Conservation (phyloP, 2,329 filamentous ascomycete genomes). For the Fusarium subglutinans region DNA sequence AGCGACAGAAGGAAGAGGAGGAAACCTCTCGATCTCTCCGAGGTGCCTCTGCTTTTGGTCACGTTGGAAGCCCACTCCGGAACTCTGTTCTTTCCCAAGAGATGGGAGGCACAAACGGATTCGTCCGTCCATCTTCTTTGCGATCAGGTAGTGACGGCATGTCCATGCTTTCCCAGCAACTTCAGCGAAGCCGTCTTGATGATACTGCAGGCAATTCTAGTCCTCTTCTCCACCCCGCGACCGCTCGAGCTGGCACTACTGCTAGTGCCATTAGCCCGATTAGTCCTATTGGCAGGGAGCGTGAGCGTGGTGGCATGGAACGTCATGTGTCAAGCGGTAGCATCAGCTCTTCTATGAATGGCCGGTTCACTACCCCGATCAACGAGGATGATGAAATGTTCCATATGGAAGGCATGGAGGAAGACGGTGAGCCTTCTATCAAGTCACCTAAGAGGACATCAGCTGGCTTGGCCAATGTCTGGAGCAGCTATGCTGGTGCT, state of each 20-base stretch:
- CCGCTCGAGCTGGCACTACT: constrained; percentile 49
- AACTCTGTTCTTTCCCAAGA: constrained; percentile 69
- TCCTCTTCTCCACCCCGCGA: constrained; percentile 61
- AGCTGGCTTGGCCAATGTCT: constrained; percentile 52
- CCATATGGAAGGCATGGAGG: constrained; percentile 71
- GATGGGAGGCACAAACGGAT: constrained; percentile 54
- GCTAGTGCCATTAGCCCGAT: constrained; percentile 52
- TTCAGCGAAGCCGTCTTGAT: constrained; percentile 67
- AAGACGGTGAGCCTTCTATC: constrained; percentile 63
- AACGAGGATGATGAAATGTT: constrained; percentile 72
- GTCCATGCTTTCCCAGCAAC: constrained; percentile 68
- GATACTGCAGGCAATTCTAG: constrained; percentile 57
- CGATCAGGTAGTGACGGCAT: constrained; percentile 61
- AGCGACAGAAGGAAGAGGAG: constrained; percentile 68
- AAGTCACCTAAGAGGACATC: constrained; percentile 61
- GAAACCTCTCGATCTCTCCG: constrained; percentile 52
- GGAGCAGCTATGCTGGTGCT: constrained; percentile 55
- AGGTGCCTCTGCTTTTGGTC: constrained; percentile 67
- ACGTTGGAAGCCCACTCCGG: constrained; percentile 72
- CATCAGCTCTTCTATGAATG: constrained; percentile 62
- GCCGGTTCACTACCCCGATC: constrained; percentile 70
- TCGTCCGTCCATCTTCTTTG: constrained; percentile 50
- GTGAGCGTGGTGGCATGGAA: constrained; percentile 53
- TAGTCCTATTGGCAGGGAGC: constrained; percentile 53
- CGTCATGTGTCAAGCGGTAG: constrained; percentile 69